These are phyloP conservation scores for Xanthoconium purpureum DNA, from an alignment of 768 basidiomycete genomes.

Conservation along the genomic window DNA sequence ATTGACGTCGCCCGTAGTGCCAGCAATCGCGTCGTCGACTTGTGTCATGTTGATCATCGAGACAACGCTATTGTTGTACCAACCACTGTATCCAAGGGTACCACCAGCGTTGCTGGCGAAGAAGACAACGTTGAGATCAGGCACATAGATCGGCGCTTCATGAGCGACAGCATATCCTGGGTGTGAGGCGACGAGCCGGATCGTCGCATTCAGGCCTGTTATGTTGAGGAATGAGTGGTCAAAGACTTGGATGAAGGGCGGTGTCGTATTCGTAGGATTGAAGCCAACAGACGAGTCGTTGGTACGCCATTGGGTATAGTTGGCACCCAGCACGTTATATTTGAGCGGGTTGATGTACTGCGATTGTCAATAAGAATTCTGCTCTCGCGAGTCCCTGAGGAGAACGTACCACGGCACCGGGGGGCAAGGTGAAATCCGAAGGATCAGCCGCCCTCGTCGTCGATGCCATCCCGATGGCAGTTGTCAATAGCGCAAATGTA, in stretches of 20 bases:
- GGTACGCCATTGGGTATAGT: constrained; percentile 36
- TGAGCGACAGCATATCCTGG: constrained; percentile 71
- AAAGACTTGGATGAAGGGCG: constrained; percentile 60
- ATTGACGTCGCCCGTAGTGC: constrained; percentile 39
- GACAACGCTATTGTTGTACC: constrained; percentile 61
- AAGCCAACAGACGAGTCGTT: constrained; percentile 44
- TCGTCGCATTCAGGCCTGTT: constrained; percentile 54
- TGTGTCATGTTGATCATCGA: constrained; percentile 60
- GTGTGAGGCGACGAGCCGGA: constrained; percentile 61
- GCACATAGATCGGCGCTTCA: constrained; percentile 70
- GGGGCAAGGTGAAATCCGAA: constrained; percentile 11
- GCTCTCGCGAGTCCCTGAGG: background rate
- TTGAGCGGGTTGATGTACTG: constrained; percentile 51
- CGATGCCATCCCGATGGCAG: background rate
- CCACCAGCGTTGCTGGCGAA: constrained; percentile 74
- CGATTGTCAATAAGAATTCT: background rate
- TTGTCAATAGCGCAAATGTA: constrained; percentile 1
- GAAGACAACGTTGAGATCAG: constrained; percentile 63
- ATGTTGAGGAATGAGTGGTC: constrained; percentile 54
- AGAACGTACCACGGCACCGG: constrained; percentile 24
- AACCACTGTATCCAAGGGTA: constrained; percentile 57
- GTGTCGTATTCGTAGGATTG: constrained; percentile 57
- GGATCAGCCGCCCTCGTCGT: background rate
- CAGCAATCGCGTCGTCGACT: constrained; percentile 45
- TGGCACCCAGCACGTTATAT: constrained; percentile 51